Evolutionary conservation across 306 rosid genomes (phyloP).

Genomic region (Acacia crassicarpa): DNA sequence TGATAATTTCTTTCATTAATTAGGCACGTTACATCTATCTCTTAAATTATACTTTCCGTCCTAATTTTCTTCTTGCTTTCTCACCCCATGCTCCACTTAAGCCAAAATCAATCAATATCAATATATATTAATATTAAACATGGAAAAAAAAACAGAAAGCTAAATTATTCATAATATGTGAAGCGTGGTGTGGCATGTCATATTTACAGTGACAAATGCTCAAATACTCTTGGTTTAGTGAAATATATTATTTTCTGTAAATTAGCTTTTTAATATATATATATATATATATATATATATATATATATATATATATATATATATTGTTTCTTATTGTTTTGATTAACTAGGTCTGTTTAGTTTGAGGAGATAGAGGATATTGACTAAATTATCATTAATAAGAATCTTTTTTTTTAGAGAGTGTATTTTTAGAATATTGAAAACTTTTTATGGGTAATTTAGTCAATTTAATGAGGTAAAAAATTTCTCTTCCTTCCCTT

Average conservation of each 20-base stretch:
- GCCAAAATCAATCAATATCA: background rate
- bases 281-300: no score
- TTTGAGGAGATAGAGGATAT: no score
- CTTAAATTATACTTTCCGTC: background rate
- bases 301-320: no score
- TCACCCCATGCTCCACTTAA: background rate
- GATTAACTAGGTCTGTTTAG: background rate
- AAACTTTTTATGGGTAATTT: no score
- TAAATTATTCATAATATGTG: background rate
- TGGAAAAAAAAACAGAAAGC: background rate
- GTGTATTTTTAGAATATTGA: no score
- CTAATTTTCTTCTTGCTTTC: background rate
- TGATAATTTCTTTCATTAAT: background rate
- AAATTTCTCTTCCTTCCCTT: no score
- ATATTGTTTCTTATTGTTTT: no score
- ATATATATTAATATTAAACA: background rate
- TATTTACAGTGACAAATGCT: background rate
- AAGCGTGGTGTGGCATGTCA: background rate
- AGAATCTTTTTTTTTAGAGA: no score
- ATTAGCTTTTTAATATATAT: background rate
- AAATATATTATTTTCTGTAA: background rate
- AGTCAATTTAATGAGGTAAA: no score
- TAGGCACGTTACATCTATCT: background rate
- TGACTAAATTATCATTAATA: no score
- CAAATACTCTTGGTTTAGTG: background rate